Conservation (phyloP, 140 eudicot genomes). For the Oenanthe javanica region DNA sequence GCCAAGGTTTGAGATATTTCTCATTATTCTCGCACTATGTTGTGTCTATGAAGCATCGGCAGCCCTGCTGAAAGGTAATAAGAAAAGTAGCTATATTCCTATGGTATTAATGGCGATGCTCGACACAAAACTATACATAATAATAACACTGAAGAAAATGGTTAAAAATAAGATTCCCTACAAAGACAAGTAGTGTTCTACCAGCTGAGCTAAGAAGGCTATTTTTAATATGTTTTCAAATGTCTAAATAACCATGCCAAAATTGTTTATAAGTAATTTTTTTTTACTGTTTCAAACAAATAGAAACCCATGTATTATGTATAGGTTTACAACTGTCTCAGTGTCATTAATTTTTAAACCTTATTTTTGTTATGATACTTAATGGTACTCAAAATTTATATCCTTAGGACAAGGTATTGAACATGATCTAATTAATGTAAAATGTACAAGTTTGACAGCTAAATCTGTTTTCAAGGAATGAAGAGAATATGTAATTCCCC, state of each 20-base stretch:
- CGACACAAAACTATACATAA: not conserved
- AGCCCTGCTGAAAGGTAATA: slow-evolving; percentile 55
- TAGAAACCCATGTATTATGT: not conserved
- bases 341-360: not conserved
- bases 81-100: not conserved
- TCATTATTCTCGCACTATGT: slow-evolving; percentile 64
- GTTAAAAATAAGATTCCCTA: not conserved
- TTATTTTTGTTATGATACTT: not conserved
- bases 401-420: not conserved
- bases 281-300: not conserved
- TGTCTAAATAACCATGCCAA: not conserved
- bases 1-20: slow-evolving; percentile 80
- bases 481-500: not conserved
- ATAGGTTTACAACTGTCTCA: not conserved
- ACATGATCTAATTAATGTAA: not conserved
- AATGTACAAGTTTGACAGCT: not conserved
- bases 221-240: not conserved
- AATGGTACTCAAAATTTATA: not conserved
- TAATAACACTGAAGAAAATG: not conserved
- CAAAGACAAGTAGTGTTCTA: not conserved
- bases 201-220: not conserved
- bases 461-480: not conserved
- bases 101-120: not conserved
- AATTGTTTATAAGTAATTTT: not conserved
- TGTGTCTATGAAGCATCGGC: too few species aligned